phyloP scores from a whole-genome alignment of 2,329 filamentous ascomycete genomes.

The Leptographium galeiforme region DNA sequence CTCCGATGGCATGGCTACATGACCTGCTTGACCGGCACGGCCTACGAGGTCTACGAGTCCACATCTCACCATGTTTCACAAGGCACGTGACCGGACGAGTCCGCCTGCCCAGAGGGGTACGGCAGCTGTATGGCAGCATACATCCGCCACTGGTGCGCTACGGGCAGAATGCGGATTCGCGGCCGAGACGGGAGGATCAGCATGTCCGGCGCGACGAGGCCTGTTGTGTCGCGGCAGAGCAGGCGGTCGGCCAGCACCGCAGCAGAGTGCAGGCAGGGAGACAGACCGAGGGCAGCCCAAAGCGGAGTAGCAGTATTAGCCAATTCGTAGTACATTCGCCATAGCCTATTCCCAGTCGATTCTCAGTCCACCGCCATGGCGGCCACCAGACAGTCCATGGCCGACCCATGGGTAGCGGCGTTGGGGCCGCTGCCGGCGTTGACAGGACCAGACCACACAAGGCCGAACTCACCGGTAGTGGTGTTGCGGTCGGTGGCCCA shows the following conservation, averaged over 20 bases:
- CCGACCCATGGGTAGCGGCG: conserved; percentile 49
- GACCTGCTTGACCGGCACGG: not conserved
- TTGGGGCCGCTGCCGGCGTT: conserved; percentile 27
- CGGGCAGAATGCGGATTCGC: too few species aligned
- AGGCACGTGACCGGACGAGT: too few species aligned
- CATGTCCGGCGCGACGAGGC: too few species aligned
- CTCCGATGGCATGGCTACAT: not conserved
- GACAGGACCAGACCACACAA: conserved; percentile 50
- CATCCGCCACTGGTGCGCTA: too few species aligned
- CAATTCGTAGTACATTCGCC: not conserved
- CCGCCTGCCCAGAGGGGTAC: too few species aligned
- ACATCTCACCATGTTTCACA: not conserved
- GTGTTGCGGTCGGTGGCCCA: conserved; percentile 44
- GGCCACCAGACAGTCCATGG: conserved; percentile 53
- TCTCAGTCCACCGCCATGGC: conserved; percentile 29
- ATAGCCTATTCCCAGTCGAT: too few species aligned
- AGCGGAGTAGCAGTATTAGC: not conserved
- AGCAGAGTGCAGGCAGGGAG: too few species aligned
- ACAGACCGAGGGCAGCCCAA: too few species aligned
- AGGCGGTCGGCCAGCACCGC: too few species aligned
- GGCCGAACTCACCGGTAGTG: conserved; percentile 36
- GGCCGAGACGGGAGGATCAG: too few species aligned
- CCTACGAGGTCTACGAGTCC: not conserved
- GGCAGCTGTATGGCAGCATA: too few species aligned
- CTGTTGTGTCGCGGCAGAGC: too few species aligned